Percentiles rank a stretch among this genome's conserved stretches.
These are phyloP conservation scores for Phialophora verrucosa DNA, from an alignment of 2,329 filamentous ascomycete species.

Conservation along the genomic window DNA sequence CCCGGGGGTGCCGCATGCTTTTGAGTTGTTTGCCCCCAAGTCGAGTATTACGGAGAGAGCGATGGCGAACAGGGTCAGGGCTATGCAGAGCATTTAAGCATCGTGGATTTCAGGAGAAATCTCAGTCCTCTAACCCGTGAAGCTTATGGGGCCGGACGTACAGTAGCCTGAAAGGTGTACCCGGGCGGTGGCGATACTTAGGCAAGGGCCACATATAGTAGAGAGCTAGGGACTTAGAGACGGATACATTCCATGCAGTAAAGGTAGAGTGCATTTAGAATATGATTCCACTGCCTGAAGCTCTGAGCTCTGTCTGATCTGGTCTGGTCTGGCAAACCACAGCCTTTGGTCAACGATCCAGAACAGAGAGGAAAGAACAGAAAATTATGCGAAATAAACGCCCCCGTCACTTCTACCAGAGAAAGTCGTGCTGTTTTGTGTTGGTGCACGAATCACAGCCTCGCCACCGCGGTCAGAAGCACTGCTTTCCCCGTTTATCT, in stretches of 20 bases:
- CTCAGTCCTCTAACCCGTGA: neutral
- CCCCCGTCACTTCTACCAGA: neutral
- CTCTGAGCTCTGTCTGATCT: neutral
- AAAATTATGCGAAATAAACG: no score
- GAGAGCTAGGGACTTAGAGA: neutral
- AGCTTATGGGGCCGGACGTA: neutral
- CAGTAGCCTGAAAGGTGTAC: neutral
- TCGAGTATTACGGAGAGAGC: slow-evolving; percentile 30
- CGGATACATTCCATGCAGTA: neutral
- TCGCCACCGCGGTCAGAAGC: no score
- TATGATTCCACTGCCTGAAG: neutral
- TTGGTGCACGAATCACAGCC: neutral
- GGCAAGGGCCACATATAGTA: neutral
- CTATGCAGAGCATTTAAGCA: slow-evolving; percentile 21
- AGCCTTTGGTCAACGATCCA: no score
- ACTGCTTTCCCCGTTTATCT: no score
- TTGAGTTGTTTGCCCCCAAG: slow-evolving; percentile 44
- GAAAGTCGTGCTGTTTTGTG: neutral
- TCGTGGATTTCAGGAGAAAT: no score
- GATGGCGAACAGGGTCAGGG: slow-evolving; percentile 34
- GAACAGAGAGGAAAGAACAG: no score
- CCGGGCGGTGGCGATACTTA: neutral
- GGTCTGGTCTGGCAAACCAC: neutral
- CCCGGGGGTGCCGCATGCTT: slow-evolving; percentile 51
- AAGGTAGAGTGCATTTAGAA: neutral